Evolutionary conservation across 345 rosid genomes (phyloP).

Genomic region (Turritis glabra): DNA sequence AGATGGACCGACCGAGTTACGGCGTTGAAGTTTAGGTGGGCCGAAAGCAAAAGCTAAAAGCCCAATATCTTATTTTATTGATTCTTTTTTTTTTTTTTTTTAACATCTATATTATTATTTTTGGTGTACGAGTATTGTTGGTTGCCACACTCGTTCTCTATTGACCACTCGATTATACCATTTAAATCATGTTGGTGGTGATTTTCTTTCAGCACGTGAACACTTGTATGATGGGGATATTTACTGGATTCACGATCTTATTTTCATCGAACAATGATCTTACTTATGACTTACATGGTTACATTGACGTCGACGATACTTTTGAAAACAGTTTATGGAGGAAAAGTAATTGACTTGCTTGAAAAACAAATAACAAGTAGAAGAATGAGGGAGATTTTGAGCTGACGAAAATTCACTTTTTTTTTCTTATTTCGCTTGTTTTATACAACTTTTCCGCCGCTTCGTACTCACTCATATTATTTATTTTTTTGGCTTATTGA

Average conservation of each 20-base stretch:
- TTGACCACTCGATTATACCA: no score
- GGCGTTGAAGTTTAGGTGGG: constrained; percentile 26
- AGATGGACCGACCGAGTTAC: constrained; percentile 31
- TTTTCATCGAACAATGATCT: neutral
- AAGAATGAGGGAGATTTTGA: neutral
- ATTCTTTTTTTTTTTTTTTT: no score
- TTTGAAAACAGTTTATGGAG: neutral
- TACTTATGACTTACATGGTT: neutral
- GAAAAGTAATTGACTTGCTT: neutral
- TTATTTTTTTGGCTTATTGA: no score
- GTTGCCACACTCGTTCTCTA: neutral
- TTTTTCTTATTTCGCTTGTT: neutral
- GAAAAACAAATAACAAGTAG: neutral
- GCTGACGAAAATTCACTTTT: neutral
- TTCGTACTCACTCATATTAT: no score
- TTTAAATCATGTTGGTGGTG: neutral
- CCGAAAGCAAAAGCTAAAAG: constrained; percentile 21
- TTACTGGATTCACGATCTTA: neutral
- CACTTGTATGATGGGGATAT: neutral
- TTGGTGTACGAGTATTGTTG: neutral
- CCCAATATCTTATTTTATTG: constrained; percentile 4
- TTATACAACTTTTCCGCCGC: no score
- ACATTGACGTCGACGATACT: neutral
- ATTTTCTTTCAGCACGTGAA: neutral
- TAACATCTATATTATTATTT: no score